phyloP scores from a whole-genome alignment of 208 protist species.

The Wallacemonas sp. region DNA sequence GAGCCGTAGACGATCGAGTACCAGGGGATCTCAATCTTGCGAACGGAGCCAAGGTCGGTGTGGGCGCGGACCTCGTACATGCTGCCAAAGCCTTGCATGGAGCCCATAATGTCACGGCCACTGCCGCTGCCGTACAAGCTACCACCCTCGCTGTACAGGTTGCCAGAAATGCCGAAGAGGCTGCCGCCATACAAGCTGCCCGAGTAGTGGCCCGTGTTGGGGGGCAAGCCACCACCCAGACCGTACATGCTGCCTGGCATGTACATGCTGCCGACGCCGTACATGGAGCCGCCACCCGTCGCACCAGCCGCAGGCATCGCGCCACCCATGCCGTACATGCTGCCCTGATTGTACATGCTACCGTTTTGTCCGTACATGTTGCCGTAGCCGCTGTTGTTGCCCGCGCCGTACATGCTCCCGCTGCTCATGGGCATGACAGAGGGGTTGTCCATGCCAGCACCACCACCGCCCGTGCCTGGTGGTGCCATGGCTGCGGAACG shows the following conservation, averaged over 20 bases:
- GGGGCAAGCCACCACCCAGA: slow-evolving; percentile 16
- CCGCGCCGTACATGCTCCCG: slow-evolving; percentile 9
- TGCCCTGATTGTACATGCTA: slow-evolving; percentile 30
- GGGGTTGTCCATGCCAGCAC: not conserved
- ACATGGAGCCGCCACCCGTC: slow-evolving; percentile 15
- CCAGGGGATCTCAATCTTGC: slow-evolving; percentile 37
- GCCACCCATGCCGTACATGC: slow-evolving; percentile 25
- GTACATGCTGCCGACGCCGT: slow-evolving; percentile 25
- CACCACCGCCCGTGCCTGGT: not conserved
- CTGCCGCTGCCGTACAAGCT: slow-evolving; percentile 38
- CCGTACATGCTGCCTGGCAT: slow-evolving; percentile 30
- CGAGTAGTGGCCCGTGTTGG: slow-evolving; percentile 26
- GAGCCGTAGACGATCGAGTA: slow-evolving; percentile 41
- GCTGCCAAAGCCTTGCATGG: slow-evolving; percentile 52
- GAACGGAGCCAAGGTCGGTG: slow-evolving; percentile 40
- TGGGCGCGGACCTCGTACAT: slow-evolving; percentile 38
- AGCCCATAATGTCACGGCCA: slow-evolving; percentile 32
- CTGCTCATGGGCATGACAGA: not conserved
- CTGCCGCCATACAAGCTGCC: slow-evolving; percentile 45
- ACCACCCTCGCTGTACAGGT: slow-evolving; percentile 41
- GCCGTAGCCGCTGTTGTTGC: slow-evolving; percentile 16
- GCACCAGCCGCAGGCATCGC: slow-evolving; percentile 17
- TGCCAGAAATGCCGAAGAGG: slow-evolving; percentile 33
- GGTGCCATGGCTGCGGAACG: slow-evolving; percentile 1
- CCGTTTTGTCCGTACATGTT: slow-evolving; percentile 25